phyloP scores from a whole-genome alignment of 352 stramenopile species.

The Pseudoperonospora humuli region DNA sequence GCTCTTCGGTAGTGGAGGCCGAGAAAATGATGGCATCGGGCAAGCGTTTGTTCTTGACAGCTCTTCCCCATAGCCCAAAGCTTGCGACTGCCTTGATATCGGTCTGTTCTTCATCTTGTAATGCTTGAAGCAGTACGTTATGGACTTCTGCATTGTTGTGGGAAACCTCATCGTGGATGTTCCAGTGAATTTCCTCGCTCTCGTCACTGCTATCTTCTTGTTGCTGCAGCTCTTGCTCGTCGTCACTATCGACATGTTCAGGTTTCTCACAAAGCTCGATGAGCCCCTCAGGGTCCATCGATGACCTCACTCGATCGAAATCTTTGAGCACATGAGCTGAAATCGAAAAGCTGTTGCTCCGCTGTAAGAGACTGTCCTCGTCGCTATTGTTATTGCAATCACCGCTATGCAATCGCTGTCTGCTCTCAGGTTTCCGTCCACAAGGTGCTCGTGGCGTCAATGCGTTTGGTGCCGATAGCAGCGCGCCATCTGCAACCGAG shows the following conservation, averaged over 20 bases:
- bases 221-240: constrained; percentile 10
- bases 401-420: constrained; percentile 19
- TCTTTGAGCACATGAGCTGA: constrained; percentile 42
- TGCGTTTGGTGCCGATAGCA: constrained; percentile 28
- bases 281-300: constrained; percentile 11
- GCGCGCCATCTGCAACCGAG: constrained; percentile 22
- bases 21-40: constrained; percentile 45
- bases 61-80: constrained; percentile 61
- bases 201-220: constrained; percentile 24
- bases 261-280: constrained; percentile 16
- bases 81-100: constrained; percentile 31
- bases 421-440: constrained; percentile 19
- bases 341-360: constrained; percentile 61
- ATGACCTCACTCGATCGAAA: constrained; percentile 28
- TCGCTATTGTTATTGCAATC: constrained; percentile 15
- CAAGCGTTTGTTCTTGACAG: constrained; percentile 29
- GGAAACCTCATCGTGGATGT: constrained; percentile 9
- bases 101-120: neutral
- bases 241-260: constrained; percentile 6
- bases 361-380: constrained; percentile 23
- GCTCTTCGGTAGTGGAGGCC: constrained; percentile 3
- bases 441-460: constrained; percentile 40
- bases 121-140: neutral
- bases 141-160: constrained; percentile 11
- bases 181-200: constrained; percentile 14